Conservation (phyloP, 805 yeast genomes). For the Zygotorulaspora danielsina region DNA sequence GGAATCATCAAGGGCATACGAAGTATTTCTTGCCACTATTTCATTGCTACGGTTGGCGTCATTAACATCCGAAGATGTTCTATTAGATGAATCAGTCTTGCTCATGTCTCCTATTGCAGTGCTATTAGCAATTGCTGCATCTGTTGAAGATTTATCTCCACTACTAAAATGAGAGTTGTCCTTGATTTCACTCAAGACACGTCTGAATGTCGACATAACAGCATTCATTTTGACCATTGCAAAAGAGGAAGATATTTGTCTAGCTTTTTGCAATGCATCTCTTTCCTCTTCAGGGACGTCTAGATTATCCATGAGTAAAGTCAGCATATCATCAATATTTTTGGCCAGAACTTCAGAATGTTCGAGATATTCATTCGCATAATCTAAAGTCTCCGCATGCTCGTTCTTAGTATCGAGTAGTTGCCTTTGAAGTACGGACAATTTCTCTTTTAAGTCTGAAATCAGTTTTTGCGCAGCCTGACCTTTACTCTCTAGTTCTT, state of each 20-base stretch:
- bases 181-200: conserved; percentile 13
- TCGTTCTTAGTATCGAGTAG: conserved; percentile 26
- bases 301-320: conserved; percentile 14
- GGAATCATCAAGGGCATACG: conserved; percentile 9
- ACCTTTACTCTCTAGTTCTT: conserved; percentile 14
- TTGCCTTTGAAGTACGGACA: conserved; percentile 27
- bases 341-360: conserved; percentile 26
- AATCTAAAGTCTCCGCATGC: conserved; percentile 26
- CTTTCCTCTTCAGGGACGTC: conserved; percentile 22
- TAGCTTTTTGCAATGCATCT: conserved; percentile 21
- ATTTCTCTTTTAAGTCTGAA: conserved; percentile 21
- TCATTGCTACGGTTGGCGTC: background rate
- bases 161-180: background rate
- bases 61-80: conserved; percentile 1
- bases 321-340: conserved; percentile 23
- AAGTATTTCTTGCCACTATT: background rate
- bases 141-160: background rate
- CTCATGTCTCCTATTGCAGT: conserved; percentile 14
- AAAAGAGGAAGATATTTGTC: conserved; percentile 23
- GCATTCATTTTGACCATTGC: conserved; percentile 31
- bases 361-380: conserved; percentile 31
- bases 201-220: conserved; percentile 19
- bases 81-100: background rate
- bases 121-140: conserved; percentile 21
- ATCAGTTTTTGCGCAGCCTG: conserved; percentile 22